Evolutionary conservation across 2,329 filamentous ascomycete genomes (phyloP).

Genomic region (Diplocarpon mali): DNA sequence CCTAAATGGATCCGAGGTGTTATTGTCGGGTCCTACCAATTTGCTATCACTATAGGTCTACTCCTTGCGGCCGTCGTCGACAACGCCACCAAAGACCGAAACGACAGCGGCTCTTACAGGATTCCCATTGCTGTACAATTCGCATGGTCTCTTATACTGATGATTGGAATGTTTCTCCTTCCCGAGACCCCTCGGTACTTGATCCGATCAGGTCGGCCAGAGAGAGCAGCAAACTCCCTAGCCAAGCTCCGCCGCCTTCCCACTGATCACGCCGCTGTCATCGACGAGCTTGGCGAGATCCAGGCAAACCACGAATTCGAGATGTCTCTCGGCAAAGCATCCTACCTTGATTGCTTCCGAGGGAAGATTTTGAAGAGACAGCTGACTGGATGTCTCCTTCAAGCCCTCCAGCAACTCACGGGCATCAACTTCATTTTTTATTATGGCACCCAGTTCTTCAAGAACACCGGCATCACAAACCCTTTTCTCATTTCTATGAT

Average conservation of each 20-base stretch:
- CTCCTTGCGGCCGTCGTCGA: slow-evolving; percentile 63
- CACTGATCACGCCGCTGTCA: slow-evolving; percentile 59
- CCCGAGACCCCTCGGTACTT: slow-evolving; percentile 79
- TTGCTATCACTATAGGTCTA: slow-evolving; percentile 70
- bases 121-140: slow-evolving; percentile 75
- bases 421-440: slow-evolving; percentile 91
- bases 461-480: slow-evolving; percentile 60
- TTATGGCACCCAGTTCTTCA: slow-evolving; percentile 84
- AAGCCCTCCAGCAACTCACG: slow-evolving; percentile 68
- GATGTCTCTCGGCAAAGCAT: too few species aligned
- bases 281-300: slow-evolving; percentile 65
- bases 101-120: slow-evolving; percentile 58
- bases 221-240: slow-evolving; percentile 50
- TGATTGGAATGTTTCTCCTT: slow-evolving; percentile 57
- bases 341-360: slow-evolving; percentile 61
- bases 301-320: too few species aligned
- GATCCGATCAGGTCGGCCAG: slow-evolving; percentile 62
- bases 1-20: slow-evolving; percentile 66
- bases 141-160: slow-evolving; percentile 67
- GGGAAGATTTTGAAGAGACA: too few species aligned
- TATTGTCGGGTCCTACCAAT: slow-evolving; percentile 52
- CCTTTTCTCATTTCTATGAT: slow-evolving; percentile 78
- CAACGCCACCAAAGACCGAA: slow-evolving; percentile 54
- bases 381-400: too few species aligned
- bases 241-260: slow-evolving; percentile 63